A percentile compares a stretch with the other conserved stretches of the same genome.
phyloP scores from a whole-genome alignment of 1,284 basidiomycete species.

The Golubevia pallescens region DNA sequence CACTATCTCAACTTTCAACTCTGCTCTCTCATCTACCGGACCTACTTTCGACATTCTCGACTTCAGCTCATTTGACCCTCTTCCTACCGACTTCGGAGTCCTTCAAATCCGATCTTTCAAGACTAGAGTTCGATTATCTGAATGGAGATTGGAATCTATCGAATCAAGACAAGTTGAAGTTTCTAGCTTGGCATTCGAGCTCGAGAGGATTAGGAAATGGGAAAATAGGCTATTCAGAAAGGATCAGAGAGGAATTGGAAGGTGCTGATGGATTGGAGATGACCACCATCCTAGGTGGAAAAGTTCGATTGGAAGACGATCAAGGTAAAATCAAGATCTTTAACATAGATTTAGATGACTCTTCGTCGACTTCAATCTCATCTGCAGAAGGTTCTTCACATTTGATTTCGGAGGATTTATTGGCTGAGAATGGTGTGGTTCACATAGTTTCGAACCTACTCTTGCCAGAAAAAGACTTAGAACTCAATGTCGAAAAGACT shows the following conservation, averaged over 20 bases:
- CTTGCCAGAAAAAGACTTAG: slow-evolving; percentile 76
- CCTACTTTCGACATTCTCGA: slow-evolving; percentile 31
- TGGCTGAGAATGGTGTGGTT: slow-evolving; percentile 72
- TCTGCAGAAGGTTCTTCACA: no score
- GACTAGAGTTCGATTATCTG: slow-evolving; percentile 44
- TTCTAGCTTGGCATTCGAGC: slow-evolving; percentile 55
- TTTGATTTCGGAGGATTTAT: slow-evolving; percentile 22
- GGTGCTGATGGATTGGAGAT: slow-evolving; percentile 14
- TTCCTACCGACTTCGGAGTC: slow-evolving; percentile 88
- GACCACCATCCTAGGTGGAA: slow-evolving; percentile 48
- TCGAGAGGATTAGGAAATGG: slow-evolving; percentile 43
- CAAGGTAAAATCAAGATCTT: no score
- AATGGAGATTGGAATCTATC: slow-evolving; percentile 33
- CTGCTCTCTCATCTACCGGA: slow-evolving; percentile 52
- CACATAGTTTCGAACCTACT: slow-evolving; percentile 86
- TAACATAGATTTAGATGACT: background rate
- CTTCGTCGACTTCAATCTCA: no score
- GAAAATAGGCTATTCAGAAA: slow-evolving; percentile 33
- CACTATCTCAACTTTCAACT: slow-evolving; percentile 51
- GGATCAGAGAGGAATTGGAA: slow-evolving; percentile 9
- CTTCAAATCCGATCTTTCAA: slow-evolving; percentile 67
- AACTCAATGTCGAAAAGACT: slow-evolving; percentile 89
- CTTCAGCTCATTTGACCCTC: slow-evolving; percentile 76
- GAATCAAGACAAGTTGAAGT: slow-evolving; percentile 40
- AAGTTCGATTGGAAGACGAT: slow-evolving; percentile 22